phyloP scores from a whole-genome alignment of 164 flowering plant genomes.

The Platanus orientalis region DNA sequence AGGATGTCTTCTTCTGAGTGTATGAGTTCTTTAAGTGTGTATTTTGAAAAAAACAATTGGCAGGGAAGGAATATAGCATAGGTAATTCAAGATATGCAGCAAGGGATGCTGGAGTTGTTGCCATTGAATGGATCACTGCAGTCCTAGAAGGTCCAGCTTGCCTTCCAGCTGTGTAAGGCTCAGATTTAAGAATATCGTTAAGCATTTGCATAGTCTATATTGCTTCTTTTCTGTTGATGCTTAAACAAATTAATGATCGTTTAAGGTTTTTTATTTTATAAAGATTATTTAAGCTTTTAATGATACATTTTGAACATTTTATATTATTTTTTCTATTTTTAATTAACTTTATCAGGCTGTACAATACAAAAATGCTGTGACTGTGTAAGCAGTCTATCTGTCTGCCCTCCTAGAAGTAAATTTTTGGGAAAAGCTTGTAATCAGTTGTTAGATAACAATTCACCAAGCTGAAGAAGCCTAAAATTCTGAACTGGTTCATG shows the following conservation, averaged over 20 bases:
- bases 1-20: too few species aligned
- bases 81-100: conserved; percentile 93
- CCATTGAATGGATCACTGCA: conserved; percentile 87
- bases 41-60: not conserved
- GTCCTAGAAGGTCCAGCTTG: conserved; percentile 84
- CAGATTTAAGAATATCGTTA: not conserved
- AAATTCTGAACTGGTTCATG: not conserved
- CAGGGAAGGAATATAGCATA: conserved; percentile 99
- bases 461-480: not conserved
- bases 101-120: conserved; percentile 64
- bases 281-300: not conserved
- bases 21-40: too few species aligned
- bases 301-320: not conserved
- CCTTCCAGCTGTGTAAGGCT: conserved; percentile 74
- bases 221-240: not conserved
- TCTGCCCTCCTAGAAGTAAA: not conserved
- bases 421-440: not conserved
- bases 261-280: not conserved
- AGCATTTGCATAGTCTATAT: not conserved
- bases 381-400: not conserved
- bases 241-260: too few species aligned
- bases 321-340: not conserved
- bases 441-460: not conserved
- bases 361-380: not conserved
- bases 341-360: not conserved